phyloP scores from a whole-genome alignment of 768 basidiomycete genomes.

The Vararia minispora region DNA sequence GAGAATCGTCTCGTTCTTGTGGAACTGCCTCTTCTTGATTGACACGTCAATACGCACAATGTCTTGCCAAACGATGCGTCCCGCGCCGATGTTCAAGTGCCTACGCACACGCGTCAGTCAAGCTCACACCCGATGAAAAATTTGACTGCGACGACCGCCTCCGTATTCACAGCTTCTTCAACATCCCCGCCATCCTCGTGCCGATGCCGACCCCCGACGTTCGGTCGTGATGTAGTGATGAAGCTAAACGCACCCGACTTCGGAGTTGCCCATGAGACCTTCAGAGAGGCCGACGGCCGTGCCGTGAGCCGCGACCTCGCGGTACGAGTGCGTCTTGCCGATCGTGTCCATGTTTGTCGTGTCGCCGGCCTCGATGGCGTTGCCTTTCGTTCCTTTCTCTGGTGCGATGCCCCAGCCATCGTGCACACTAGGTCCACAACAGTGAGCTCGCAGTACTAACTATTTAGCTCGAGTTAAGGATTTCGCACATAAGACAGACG shows the following conservation, averaged over 20 bases:
- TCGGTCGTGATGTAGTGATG: not conserved
- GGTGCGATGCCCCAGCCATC: slow-evolving; percentile 90
- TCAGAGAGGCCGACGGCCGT: slow-evolving; percentile 88
- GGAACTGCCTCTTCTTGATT: slow-evolving; percentile 83
- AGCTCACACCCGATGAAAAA: slow-evolving; percentile 2
- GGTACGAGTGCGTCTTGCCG: slow-evolving; percentile 60
- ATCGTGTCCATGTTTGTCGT: slow-evolving; percentile 89
- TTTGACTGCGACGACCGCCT: no score
- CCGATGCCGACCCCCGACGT: no score
- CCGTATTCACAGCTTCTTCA: no score
- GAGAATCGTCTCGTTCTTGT: slow-evolving; percentile 65
- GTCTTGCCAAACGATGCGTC: slow-evolving; percentile 94
- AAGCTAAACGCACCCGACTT: slow-evolving; percentile 67
- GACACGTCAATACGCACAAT: slow-evolving; percentile 91
- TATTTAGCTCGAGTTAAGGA: not conserved
- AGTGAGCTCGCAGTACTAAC: not conserved
- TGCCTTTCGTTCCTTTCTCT: slow-evolving; percentile 62
- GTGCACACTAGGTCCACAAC: slow-evolving; percentile 54
- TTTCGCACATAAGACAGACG: slow-evolving; percentile 77
- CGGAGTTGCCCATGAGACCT: slow-evolving; percentile 96
- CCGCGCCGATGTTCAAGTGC: slow-evolving; percentile 91
- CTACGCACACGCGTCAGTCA: slow-evolving; percentile 27
- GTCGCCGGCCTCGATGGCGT: slow-evolving; percentile 77
- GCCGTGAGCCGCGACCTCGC: slow-evolving; percentile 74
- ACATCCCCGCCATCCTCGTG: no score